These are phyloP conservation scores for Lipomyces chichibuensis DNA, from an alignment of 805 yeast species.

Conservation along the genomic window DNA sequence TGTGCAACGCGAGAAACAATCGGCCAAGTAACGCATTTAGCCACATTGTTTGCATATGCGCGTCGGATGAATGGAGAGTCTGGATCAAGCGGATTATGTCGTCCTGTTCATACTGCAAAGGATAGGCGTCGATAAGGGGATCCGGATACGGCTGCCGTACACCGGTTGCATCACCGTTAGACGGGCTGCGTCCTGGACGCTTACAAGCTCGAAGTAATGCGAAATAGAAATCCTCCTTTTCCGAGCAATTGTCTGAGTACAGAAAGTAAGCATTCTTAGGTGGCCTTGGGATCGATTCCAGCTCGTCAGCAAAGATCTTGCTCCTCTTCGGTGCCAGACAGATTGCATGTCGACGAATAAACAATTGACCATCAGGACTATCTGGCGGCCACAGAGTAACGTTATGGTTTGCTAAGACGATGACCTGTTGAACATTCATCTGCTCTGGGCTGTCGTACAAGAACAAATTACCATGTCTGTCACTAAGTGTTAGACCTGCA, in stretches of 20 bases:
- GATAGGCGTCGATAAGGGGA: constrained; percentile 68
- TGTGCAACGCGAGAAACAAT: constrained; percentile 72
- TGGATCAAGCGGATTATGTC: constrained; percentile 77
- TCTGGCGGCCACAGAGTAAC: constrained; percentile 85
- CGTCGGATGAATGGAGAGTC: constrained; percentile 77
- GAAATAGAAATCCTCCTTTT: constrained; percentile 94
- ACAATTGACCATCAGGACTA: constrained; percentile 73
- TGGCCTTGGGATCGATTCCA: constrained; percentile 27
- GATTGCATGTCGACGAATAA: constrained; percentile 78
- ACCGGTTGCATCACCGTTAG: constrained; percentile 5
- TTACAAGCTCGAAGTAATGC: constrained; percentile 78
- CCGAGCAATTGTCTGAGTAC: constrained; percentile 74
- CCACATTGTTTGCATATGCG: constrained; percentile 85
- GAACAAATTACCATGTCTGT: constrained; percentile 82
- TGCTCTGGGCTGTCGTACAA: constrained; percentile 73
- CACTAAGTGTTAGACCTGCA: constrained; percentile 45
- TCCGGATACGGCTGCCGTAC: constrained; percentile 45
- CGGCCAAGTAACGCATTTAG: constrained; percentile 85
- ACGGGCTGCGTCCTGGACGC: constrained; percentile 18
- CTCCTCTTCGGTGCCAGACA: constrained; percentile 56
- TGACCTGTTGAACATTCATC: constrained; percentile 72
- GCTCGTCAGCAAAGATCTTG: constrained; percentile 29
- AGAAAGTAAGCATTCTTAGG: constrained; percentile 58
- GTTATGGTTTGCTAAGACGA: constrained; percentile 70
- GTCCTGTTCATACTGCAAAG: constrained; percentile 69